These are phyloP conservation scores for Jacaranda copaia DNA, from an alignment of 257 asterid species.

Conservation along the genomic window DNA sequence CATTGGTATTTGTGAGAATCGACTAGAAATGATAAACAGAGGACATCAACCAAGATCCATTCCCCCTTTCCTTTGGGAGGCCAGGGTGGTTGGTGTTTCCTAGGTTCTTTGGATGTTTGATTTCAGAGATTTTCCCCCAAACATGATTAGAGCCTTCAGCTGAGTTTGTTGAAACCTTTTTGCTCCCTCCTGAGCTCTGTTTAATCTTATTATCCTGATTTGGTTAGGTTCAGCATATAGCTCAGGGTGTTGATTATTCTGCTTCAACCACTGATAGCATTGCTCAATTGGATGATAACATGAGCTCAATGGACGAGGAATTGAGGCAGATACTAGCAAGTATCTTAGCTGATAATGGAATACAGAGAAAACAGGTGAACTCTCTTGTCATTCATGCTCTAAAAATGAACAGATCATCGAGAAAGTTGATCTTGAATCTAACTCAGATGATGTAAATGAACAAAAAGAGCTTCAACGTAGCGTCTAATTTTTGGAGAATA, in stretches of 20 bases:
- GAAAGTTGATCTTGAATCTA: constrained; percentile 44
- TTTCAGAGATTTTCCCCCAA: too few relatives aligned
- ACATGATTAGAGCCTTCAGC: too few relatives aligned
- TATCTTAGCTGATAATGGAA: constrained; percentile 65
- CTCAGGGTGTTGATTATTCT: constrained; percentile 41
- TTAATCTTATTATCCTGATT: constrained; percentile 14
- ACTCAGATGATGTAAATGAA: constrained; percentile 53
- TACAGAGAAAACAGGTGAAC: constrained; percentile 78
- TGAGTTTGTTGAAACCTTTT: neutral
- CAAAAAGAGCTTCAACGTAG: constrained; percentile 46
- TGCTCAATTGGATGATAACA: constrained; percentile 35
- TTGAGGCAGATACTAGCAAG: constrained; percentile 61
- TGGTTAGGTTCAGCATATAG: constrained; percentile 59
- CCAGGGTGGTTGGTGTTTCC: too few relatives aligned
- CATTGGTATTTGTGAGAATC: too few relatives aligned
- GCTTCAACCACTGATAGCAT: constrained; percentile 43
- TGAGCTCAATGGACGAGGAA: constrained; percentile 50
- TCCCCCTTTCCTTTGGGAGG: too few relatives aligned
- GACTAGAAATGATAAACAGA: too few relatives aligned
- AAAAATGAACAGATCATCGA: constrained; percentile 46
- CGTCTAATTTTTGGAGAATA: constrained; percentile 37
- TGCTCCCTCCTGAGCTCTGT: neutral
- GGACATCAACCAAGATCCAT: too few relatives aligned
- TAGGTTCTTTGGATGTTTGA: too few relatives aligned
- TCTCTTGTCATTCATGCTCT: constrained; percentile 55